Evolutionary conservation across 176 grass and related monocot genomes (phyloP).

Genomic region (Rhynchospora tenuis): DNA sequence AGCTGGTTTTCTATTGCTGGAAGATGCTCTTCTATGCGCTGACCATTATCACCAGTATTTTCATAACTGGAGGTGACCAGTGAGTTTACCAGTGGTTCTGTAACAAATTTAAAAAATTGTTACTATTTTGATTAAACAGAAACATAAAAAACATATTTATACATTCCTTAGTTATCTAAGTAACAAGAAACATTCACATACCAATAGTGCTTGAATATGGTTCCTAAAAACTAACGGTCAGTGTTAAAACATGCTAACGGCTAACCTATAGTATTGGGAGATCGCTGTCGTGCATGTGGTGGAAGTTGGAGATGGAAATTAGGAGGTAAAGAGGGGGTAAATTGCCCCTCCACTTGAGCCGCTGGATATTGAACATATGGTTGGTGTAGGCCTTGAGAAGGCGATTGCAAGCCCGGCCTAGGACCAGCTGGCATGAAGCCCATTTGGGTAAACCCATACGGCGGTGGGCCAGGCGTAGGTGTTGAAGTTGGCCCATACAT

Average conservation of each 20-base stretch:
- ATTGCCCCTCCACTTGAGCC: conserved; percentile 38
- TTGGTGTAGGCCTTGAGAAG: conserved; percentile 31
- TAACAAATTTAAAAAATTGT: background rate
- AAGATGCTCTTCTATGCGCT: no score
- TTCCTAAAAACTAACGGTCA: background rate
- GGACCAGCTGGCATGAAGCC: conserved; percentile 45
- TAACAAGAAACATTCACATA: background rate
- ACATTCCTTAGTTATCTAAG: background rate
- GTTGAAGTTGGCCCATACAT: conserved; percentile 53
- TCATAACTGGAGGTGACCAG: no score
- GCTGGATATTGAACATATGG: conserved; percentile 38
- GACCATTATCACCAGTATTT: no score
- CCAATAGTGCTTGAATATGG: background rate
- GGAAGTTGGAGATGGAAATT: conserved; percentile 73
- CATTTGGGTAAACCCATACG: conserved; percentile 40
- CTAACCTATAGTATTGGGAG: conserved; percentile 38
- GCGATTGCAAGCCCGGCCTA: conserved; percentile 36
- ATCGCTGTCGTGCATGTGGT: conserved; percentile 41
- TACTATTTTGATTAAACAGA: background rate
- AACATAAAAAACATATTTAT: background rate
- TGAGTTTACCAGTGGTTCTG: no score
- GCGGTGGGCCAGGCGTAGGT: conserved; percentile 28
- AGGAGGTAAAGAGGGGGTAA: conserved; percentile 41
- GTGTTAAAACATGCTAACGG: conserved; percentile 28
- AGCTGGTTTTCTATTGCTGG: no score